phyloP scores from a whole-genome alignment of 1,284 basidiomycete genomes.

The Trametes sp. region DNA sequence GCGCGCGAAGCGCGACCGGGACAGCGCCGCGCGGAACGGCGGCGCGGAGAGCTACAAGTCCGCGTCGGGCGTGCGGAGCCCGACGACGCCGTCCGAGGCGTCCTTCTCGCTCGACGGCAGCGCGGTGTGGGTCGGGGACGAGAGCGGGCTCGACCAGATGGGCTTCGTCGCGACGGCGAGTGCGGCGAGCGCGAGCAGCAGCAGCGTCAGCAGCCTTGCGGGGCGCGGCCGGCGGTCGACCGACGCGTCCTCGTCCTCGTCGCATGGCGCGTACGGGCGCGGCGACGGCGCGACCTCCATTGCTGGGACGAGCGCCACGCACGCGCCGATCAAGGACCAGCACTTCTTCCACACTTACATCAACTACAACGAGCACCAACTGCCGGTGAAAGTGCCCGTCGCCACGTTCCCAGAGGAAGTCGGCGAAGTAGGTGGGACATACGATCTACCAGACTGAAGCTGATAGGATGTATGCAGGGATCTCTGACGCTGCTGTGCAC shows the following conservation, averaged over 20 bases:
- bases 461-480: conserved; percentile 62
- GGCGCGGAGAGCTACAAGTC: conserved; percentile 47
- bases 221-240: conserved; percentile 68
- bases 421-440: conserved; percentile 77
- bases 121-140: conserved; percentile 82
- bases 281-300: conserved; percentile 32
- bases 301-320: conserved; percentile 29
- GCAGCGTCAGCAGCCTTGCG: conserved; percentile 31
- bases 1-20: conserved; percentile 38
- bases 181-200: conserved; percentile 29
- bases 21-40: conserved; percentile 39
- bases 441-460: neutral
- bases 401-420: conserved; percentile 93
- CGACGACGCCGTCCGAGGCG: conserved; percentile 68
- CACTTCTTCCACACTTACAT: conserved; percentile 92
- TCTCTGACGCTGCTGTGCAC: conserved; percentile 92
- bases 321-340: conserved; percentile 80
- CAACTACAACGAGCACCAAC: conserved; percentile 76
- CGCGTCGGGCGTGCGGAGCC: conserved; percentile 40
- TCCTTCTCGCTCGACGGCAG: conserved; percentile 79
- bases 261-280: conserved; percentile 47
- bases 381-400: conserved; percentile 89
- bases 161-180: conserved; percentile 34
- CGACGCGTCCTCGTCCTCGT: conserved; percentile 75
- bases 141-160: conserved; percentile 54